Percentiles rank a stretch among this genome's conserved stretches.
Conservation (phyloP, 306 rosid species). For the Phaseolus lunatus region DNA sequence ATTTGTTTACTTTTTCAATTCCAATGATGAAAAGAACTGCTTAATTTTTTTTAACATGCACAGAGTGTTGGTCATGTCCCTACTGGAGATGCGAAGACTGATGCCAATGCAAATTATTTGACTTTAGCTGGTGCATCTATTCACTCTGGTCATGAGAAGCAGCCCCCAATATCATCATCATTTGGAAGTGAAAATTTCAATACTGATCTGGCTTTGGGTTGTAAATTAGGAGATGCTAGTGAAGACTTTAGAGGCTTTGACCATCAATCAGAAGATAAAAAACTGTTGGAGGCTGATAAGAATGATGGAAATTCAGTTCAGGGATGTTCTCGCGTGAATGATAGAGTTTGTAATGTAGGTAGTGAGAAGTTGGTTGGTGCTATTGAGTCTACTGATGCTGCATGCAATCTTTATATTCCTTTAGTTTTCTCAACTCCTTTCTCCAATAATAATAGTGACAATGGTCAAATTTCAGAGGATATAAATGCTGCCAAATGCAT, state of each 20-base stretch:
- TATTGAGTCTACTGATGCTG: constrained; percentile 44
- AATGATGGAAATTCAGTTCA: constrained; percentile 44
- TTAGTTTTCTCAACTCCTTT: constrained; percentile 37
- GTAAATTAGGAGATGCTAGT: constrained; percentile 41
- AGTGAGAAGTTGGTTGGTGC: constrained; percentile 45
- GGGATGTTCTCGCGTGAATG: constrained; percentile 44
- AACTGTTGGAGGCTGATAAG: constrained; percentile 44
- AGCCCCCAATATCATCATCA: constrained; percentile 38
- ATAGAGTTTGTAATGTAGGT: constrained; percentile 34
- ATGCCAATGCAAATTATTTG: constrained; percentile 50
- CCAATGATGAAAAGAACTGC: background rate
- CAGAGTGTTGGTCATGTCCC: constrained; percentile 51
- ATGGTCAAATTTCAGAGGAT: constrained; percentile 48
- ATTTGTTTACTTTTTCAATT: constrained; percentile 17
- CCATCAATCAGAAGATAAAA: constrained; percentile 42
- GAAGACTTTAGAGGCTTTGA: constrained; percentile 37
- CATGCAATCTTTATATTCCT: constrained; percentile 43
- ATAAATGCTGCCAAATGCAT: constrained; percentile 40
- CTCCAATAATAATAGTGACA: constrained; percentile 38
- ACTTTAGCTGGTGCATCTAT: constrained; percentile 36
- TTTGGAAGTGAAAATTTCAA: constrained; percentile 47
- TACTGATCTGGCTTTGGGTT: constrained; percentile 44
- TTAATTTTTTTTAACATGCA: constrained; percentile 36
- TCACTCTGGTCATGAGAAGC: constrained; percentile 48
- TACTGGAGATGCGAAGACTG: constrained; percentile 46